A percentile compares a stretch with the other conserved stretches of the same genome.
Evolutionary conservation across 176 grass and related monocot species (phyloP).

Genomic region (Oryza officinalis): DNA sequence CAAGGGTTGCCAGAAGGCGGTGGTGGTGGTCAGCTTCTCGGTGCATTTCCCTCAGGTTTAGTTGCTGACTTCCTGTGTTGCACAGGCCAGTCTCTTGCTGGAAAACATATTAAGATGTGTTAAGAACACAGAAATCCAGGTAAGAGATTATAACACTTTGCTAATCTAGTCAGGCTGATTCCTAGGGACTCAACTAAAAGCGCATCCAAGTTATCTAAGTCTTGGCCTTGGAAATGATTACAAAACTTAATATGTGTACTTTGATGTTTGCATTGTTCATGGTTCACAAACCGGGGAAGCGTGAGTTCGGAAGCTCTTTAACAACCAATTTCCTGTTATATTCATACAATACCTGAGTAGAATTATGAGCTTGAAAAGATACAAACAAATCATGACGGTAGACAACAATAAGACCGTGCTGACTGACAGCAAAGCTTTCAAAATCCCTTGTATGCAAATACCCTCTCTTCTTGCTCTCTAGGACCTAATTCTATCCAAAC

Average conservation of each 20-base stretch:
- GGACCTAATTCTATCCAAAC: not conserved
- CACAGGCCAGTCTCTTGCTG: constrained; percentile 86
- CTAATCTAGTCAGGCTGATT: constrained; percentile 9
- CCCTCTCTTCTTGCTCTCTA: not conserved
- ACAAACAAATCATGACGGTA: not conserved
- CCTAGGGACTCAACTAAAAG: not conserved
- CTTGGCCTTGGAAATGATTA: not conserved
- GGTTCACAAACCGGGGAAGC: not conserved
- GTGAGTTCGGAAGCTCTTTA: not conserved
- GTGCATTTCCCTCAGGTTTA: not conserved
- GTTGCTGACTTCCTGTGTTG: constrained; percentile 27
- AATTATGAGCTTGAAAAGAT: not conserved
- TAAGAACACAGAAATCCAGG: not conserved
- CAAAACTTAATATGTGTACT: not conserved
- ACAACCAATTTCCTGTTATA: not conserved
- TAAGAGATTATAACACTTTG: not conserved
- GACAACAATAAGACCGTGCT: not conserved
- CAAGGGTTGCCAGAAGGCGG: constrained; percentile 24
- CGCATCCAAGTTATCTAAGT: not conserved
- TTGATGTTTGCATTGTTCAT: not conserved
- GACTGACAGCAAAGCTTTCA: not conserved
- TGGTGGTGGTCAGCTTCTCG: not conserved
- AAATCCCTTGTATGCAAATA: not conserved
- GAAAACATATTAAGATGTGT: constrained; percentile 25
- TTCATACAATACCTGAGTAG: not conserved